A percentile compares a stretch with the other conserved stretches of the same genome.
Evolutionary conservation across 179 eudicot genomes (phyloP).

Genomic region (Silene vulgaris): DNA sequence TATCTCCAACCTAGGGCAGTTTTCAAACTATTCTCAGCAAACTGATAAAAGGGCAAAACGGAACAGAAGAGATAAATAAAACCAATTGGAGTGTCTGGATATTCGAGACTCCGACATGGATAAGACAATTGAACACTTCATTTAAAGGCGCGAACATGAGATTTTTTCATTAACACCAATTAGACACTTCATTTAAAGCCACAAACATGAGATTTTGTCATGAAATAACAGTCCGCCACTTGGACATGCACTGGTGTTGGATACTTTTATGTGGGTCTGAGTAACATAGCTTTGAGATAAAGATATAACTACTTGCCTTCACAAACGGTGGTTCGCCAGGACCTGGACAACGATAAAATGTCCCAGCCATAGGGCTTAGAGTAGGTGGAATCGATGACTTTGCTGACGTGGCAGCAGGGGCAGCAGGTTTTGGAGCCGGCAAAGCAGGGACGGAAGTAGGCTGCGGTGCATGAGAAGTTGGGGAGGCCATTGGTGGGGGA

Average conservation of each 20-base stretch:
- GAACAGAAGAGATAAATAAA: background rate
- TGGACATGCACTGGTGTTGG: no score
- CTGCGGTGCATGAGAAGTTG: constrained; percentile 29
- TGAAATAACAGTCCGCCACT: background rate
- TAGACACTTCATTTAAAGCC: no score
- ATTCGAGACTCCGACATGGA: background rate
- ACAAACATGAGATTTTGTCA: no score
- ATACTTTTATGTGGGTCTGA: no score
- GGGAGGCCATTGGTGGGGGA: constrained; percentile 34
- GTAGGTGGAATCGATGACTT: constrained; percentile 70
- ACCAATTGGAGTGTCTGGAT: background rate
- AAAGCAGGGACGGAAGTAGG: constrained; percentile 37
- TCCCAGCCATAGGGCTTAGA: constrained; percentile 93
- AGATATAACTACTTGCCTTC: constrained; percentile 46
- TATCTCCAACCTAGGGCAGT: constrained; percentile 73
- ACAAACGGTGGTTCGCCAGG: constrained; percentile 89
- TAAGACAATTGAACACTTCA: no score
- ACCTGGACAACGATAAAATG: constrained; percentile 80
- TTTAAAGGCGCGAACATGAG: no score
- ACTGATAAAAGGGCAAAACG: background rate
- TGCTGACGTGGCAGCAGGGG: constrained; percentile 49
- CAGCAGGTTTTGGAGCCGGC: constrained; percentile 38
- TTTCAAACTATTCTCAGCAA: background rate
- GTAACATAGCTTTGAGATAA: background rate
- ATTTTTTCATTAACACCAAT: no score